Conservation (phyloP, 192 early-diverging fungal species). For the Backusella sp. region DNA sequence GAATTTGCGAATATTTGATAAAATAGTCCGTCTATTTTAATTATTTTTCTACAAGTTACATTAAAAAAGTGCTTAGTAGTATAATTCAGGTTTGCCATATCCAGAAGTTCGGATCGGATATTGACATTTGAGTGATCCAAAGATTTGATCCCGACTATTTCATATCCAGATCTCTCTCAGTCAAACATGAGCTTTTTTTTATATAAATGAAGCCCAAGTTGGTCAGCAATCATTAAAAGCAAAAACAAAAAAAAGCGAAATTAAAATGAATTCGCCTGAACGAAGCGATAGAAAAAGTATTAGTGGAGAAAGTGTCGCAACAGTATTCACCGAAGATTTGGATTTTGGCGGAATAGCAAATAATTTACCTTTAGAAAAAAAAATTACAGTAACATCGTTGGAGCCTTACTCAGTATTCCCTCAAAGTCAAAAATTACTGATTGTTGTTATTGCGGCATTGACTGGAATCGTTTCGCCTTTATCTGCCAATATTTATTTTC, state of each 20-base stretch:
- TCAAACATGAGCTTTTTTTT: neutral
- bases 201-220: neutral
- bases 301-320: neutral
- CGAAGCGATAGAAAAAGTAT: neutral
- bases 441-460: slow-evolving; percentile 31
- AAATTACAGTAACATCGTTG: neutral
- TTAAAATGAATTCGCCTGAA: neutral
- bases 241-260: neutral
- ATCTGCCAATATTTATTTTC: slow-evolving; percentile 29
- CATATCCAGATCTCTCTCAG: neutral
- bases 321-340: neutral
- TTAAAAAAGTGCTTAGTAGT: neutral
- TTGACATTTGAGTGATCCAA: neutral
- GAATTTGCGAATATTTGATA: neutral
- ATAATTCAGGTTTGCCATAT: neutral
- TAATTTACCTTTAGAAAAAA: neutral
- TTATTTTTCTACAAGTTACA: neutral
- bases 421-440: slow-evolving; percentile 25
- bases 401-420: slow-evolving; percentile 23
- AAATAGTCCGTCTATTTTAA: neutral
- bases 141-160: neutral
- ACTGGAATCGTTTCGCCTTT: slow-evolving; percentile 34
- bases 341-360: neutral
- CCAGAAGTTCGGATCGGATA: neutral
- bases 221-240: neutral